phyloP scores from a whole-genome alignment of 2,329 filamentous ascomycete genomes.

The Colletotrichum sp. region DNA sequence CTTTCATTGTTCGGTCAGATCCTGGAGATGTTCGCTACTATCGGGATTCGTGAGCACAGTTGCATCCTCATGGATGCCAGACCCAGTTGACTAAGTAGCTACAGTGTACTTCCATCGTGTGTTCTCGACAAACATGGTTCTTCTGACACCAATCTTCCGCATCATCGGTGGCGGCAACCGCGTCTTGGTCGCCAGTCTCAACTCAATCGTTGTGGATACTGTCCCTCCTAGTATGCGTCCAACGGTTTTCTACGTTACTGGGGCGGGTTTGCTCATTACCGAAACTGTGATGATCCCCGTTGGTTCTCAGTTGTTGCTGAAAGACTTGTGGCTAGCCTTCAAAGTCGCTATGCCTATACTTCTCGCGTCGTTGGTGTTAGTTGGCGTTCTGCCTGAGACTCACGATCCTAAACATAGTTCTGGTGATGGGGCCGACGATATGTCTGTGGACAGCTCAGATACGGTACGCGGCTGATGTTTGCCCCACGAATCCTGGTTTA shows the following conservation, averaged over 20 bases:
- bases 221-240: not conserved
- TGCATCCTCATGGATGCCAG: not conserved
- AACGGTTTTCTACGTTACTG: not conserved
- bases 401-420: not conserved
- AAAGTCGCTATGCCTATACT: not conserved
- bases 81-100: not conserved
- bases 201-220: not conserved
- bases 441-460: not conserved
- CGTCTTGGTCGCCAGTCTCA: not conserved
- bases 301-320: not conserved
- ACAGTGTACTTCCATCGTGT: not conserved
- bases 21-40: not conserved
- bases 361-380: not conserved
- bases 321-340: not conserved
- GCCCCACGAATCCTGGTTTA: accelerated
- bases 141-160: not conserved
- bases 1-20: not conserved
- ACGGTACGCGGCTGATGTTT: not conserved
- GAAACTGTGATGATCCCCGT: not conserved
- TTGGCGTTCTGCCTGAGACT: not conserved
- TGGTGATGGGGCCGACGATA: not conserved
- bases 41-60: not conserved
- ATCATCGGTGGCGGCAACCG: not conserved
- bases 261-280: not conserved
- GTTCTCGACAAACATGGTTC: not conserved